Base-by-base conservation (phyloP, 2,329 filamentous ascomycete genomes). In the Colletotrichum shisoi region DNA sequence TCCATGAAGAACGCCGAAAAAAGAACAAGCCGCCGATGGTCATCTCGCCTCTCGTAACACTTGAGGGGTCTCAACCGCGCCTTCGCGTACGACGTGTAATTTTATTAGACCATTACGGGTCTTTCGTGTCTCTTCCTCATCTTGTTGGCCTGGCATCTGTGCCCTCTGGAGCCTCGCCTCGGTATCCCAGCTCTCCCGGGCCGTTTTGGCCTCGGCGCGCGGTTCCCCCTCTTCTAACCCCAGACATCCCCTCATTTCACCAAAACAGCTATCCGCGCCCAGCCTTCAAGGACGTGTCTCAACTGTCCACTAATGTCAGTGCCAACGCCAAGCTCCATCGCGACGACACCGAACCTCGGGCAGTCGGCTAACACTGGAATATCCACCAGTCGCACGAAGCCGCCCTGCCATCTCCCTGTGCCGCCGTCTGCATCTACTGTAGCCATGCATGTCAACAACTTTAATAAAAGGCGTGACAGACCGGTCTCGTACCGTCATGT, bases 301-400 rank as follows among this genome's bases (percentile, higher is more conserved):
- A 48, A 21, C 17, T n/a, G 31, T 34, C 40, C 58, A 24, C 56
- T 42, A 42, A 27, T 37, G 42, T 12, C 42, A 37, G 21, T 40
- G 42, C 42, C 42, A 46, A 24, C 48, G 48, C 48, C 48, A 31
- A 19, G 27, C 3, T 5, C 49, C 27, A 51, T 34, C 48, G 17
- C 46, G 46, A 31, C 17, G 48, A 27, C 39, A 15, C 48, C 40
- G 40, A 40, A 17, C 34, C 40, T 34, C 31, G 51, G 53, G 59
- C 49, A 42, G 59, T 8, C 39, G 40, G 21, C 13, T 39, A 39
- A 42, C 59, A 63, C 51, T 54, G 24, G 13, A 63, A 67, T 63
- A 39, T 67, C 63, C 63, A 67, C 63, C 59, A 67, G 63, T 67
- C 63, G 63, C 59, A 63, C 60, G 21, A 63, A 57, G 12, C 27